phyloP scores from a whole-genome alignment of 805 yeast species.

The Candida arabinofermentans region DNA sequence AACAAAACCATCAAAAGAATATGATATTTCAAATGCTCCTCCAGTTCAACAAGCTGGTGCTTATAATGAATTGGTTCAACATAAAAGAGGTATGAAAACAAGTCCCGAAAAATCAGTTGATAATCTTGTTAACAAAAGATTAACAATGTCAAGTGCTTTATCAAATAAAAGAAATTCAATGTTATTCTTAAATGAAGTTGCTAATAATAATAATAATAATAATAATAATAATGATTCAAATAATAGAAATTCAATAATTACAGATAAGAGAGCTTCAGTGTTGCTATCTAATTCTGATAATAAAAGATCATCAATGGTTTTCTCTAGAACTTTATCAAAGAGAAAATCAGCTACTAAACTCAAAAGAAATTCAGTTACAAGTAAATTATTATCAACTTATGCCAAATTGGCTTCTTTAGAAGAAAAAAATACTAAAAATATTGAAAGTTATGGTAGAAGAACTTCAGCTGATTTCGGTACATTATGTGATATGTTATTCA shows the following conservation, averaged over 20 bases:
- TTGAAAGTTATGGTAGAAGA: conserved; percentile 69
- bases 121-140: background rate
- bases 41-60: conserved; percentile 16
- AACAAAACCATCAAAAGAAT: conserved; percentile 13
- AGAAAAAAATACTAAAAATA: conserved; percentile 62
- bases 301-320: conserved; percentile 6
- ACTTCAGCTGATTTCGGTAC: conserved; percentile 77
- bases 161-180: conserved; percentile 33
- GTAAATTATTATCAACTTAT: conserved; percentile 66
- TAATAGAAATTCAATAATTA: conserved; percentile 23
- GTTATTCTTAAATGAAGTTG: conserved; percentile 20
- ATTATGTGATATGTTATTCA: conserved; percentile 71
- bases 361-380: conserved; percentile 68
- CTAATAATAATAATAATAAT: background rate
- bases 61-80: conserved; percentile 16
- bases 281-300: background rate
- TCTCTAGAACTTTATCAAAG: conserved; percentile 9
- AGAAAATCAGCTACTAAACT: conserved; percentile 26
- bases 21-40: conserved; percentile 6
- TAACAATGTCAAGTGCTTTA: conserved; percentile 13
- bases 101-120: conserved; percentile 4
- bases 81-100: conserved; percentile 9
- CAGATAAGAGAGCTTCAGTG: conserved; percentile 7
- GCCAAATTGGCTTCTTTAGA: conserved; percentile 55
- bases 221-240: background rate